Base-by-base conservation (phyloP, 805 yeast genomes). In the Candida koratica region DNA sequence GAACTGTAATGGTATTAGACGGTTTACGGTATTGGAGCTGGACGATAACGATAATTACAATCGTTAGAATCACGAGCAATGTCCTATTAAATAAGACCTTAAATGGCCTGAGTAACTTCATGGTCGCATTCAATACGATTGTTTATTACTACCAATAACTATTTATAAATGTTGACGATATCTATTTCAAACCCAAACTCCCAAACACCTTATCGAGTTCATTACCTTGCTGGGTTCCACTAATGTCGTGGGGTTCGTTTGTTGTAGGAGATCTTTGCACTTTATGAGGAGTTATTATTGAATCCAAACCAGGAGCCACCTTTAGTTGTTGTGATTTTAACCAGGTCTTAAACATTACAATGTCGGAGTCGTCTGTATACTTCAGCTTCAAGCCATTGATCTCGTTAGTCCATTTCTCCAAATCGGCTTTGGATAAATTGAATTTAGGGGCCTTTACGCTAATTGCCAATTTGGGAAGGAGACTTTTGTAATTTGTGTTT, bases 401-500 rank as follows among this genome's bases (percentile, higher is more conserved):
- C 2, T 55, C 54, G 6, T 37, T 25, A 15, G 42, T 39, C 69
- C 71, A 64, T 9, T 39, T 44, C 8, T 45, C 34, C 17, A 67
- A 35, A 26, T 57, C 61, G 1, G 49, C 44, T 16, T 46, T 41
- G 3, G 55, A 24, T 8, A 63, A 32, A 25, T 56, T 55, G 17
- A 64, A 36, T 34, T 57, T 58, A 2, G 72, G 72, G 2, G 72
- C 71, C 11, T 61, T 45, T 16, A 60, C 61, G 1, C 62, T 53
- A 5, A 37, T 49, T 6, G 61, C 43, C 14, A 67, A 41, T 14
- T 61, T 53, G 4, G 69, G 63, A 15, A 66, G 47, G 16, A 67
- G 44, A 40, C 61, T 61, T 12, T 55, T 58, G 52, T 71, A 79
- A 43, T 69, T 69, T 20, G 67, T 54, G 24, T 79, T 75, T 24